These are phyloP conservation scores for Auricularia sp. DNA, from an alignment of 768 basidiomycete species.

Conservation along the genomic window DNA sequence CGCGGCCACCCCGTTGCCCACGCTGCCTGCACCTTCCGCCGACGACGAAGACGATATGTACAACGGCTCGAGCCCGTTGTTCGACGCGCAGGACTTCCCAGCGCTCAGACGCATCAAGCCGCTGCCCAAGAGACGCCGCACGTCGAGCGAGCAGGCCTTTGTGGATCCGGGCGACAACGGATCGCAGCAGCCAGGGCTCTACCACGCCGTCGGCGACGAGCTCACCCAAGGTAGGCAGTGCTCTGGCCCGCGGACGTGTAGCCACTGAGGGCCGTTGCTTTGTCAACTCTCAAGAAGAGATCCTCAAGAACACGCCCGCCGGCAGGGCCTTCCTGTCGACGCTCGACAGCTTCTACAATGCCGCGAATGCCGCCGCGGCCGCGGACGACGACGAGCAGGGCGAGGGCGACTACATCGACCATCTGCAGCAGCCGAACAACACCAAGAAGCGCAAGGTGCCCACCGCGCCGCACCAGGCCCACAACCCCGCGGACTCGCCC, in stretches of 20 bases:
- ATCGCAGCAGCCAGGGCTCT: neutral
- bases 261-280: neutral
- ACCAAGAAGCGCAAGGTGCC: slow-evolving; percentile 87
- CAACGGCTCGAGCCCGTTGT: slow-evolving; percentile 38
- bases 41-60: slow-evolving; percentile 6
- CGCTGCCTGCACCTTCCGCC: neutral
- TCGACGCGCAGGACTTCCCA: slow-evolving; percentile 57
- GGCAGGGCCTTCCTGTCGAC: slow-evolving; percentile 5
- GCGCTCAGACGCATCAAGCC: slow-evolving; percentile 62
- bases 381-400: slow-evolving; percentile 42
- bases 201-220: neutral
- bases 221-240: neutral
- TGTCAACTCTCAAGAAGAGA: neutral
- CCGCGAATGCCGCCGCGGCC: slow-evolving; percentile 2
- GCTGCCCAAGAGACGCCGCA: slow-evolving; percentile 65
- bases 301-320: slow-evolving; percentile 6
- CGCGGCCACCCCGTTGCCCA: too few species aligned
- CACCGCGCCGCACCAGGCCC: slow-evolving; percentile 28
- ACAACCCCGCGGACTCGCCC: slow-evolving; percentile 14
- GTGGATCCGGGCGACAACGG: neutral
- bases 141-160: slow-evolving; percentile 18
- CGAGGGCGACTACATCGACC: slow-evolving; percentile 57
- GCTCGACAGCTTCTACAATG: neutral
- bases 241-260: neutral
- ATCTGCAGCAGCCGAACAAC: slow-evolving; percentile 67